Base-by-base conservation (phyloP, 2,329 filamentous ascomycete genomes). In the Fusarium subtropicale region DNA sequence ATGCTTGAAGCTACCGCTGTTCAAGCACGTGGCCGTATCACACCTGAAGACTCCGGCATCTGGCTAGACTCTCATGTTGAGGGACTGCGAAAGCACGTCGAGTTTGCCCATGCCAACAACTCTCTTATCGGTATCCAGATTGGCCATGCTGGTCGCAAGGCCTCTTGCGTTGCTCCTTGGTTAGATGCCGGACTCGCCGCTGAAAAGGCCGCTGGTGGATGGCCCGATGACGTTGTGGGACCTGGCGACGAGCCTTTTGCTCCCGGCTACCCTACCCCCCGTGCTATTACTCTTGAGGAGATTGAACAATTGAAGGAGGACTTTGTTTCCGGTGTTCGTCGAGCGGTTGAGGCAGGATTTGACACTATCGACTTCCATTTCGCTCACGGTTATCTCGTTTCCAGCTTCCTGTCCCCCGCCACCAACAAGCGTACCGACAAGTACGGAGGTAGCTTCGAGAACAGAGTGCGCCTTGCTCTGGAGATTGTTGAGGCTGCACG, bases 321-420 rank as follows among this genome's bases (percentile, higher is more conserved):
- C 4, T 94, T 87, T 79, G 85, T 82, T 2, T 82, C 81, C 0
- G 84, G 84, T 0, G 82, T 84, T 0, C 81, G 82, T 64, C 80
- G 88, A 13, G 85, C 91, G 1, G 75, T 93, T 1, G 79, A 84
- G 50, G 88, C 87, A 1, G 92, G 92, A 0, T 87, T 91, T 69
- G 90, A 92, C 73, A 86, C 87, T 11, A 83, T 92, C n/a, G 90
- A 89, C 77, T 87, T 96, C 50, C 92, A 96, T 80, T 87, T 85
- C 69, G 92, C 92, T 0, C 92, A 96, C 75, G 92, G 92, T 3
- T 95, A 94, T 76, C 84, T 96, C 1, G 80, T 95, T 0, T 88
- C 90, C 72, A 80, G 82, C 5, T 95, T 95, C 81, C 63, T 94
- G 8, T 89, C 87, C 2, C 91, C 92, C 0, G 85, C 86, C 1